Base-by-base conservation (phyloP, 2,329 filamentous ascomycete species). In the Fonsecaea monophora region DNA sequence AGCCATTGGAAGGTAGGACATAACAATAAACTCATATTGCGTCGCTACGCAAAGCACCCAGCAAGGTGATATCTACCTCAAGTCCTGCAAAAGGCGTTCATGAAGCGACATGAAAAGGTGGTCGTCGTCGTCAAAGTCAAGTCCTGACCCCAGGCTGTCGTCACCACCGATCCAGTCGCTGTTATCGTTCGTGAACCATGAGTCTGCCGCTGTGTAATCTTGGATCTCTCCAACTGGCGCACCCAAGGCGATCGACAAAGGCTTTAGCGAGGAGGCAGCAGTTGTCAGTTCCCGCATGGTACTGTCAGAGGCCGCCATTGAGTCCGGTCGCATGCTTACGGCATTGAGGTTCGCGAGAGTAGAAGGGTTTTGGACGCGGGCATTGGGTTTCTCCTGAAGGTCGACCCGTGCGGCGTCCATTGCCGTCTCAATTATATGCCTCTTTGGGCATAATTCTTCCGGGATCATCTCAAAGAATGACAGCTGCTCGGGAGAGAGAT, bases 381-480 rank as follows among this genome's bases (percentile, higher is more conserved):
- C 38, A 4, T n/a, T 15, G 38, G 38, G 12, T 42, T 42, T 42
- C 2, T 42, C 38, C 13, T n/a, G 38, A 12, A 15, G 15, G 13
- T 15, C 15, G 12, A 42, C 38, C 15, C 38, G 12, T 42, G 38
- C 13, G 5, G 35, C 53, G 2, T 55, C 53, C 15, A 55, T 30
- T 34, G 53, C 53, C 1, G 53, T 13, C 15, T 55, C 30, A 35
- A 55, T 55, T 25, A 55, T 55, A 18, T 55, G 53, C 53, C 30
- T 55, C 53, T 55, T 55, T 25, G 53, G 53, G 34, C 53, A 55
- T 35, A 55, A 55, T 3, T 55, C 53, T 18, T 25, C 25, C 6
- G 53, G 53, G 53, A 55, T 30, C 53, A 55, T 55, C 34, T 55
- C 53, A 55, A 55, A 55, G 53, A 55, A 55, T n/a, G 53, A 55